Conservation (phyloP, 768 basidiomycete species). For the Amyloporia xantha region DNA sequence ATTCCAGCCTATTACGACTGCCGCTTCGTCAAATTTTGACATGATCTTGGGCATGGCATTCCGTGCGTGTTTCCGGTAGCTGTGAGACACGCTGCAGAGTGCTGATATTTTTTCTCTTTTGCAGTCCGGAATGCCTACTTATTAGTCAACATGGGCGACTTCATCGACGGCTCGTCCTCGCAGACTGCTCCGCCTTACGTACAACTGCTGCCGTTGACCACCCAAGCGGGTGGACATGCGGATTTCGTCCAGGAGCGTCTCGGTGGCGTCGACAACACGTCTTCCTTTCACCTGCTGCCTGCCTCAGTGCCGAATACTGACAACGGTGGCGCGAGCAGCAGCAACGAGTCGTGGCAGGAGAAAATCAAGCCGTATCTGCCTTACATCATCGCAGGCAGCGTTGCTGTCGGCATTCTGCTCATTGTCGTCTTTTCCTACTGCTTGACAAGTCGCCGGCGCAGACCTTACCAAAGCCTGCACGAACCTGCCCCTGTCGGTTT, state of each 20-base stretch:
- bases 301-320: conserved; percentile 17
- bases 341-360: conserved; percentile 12
- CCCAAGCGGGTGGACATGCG: conserved; percentile 22
- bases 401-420: conserved; percentile 17
- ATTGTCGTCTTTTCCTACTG: conserved; percentile 15
- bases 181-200: conserved; percentile 27
- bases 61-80: conserved; percentile 20
- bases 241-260: conserved; percentile 28
- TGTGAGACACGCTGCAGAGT: neutral
- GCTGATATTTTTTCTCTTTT: neutral
- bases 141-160: conserved; percentile 31
- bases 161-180: conserved; percentile 24
- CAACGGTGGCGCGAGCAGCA: conserved; percentile 10
- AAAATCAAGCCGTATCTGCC: conserved; percentile 22
- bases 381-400: conserved; percentile 25
- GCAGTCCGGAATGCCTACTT: conserved; percentile 33
- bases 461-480: conserved; percentile 20
- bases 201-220: conserved; percentile 26
- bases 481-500: conserved; percentile 23
- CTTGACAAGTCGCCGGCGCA: conserved; percentile 10
- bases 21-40: conserved; percentile 20
- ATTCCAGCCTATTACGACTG: conserved; percentile 27
- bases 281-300: conserved; percentile 20
- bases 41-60: conserved; percentile 32
- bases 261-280: conserved; percentile 25